Conservation (phyloP, 2,329 filamentous ascomycete species). For the Penicillium corylophilum region DNA sequence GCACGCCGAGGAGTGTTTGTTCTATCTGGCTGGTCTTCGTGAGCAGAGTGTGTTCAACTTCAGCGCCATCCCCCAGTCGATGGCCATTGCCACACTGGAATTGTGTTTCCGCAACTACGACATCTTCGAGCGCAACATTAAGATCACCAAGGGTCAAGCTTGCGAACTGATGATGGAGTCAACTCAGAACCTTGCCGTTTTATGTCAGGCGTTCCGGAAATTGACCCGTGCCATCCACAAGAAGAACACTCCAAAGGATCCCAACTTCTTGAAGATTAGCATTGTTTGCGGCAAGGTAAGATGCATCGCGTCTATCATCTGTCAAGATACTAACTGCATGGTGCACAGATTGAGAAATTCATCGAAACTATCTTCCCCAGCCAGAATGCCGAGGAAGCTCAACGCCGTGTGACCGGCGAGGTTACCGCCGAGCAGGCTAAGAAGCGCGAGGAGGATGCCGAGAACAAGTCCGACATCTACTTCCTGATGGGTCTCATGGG, state of each 20-base stretch:
- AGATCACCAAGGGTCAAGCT: conserved; percentile 93
- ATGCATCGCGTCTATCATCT: background rate
- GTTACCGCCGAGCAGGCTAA: conserved; percentile 59
- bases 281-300: conserved; percentile 80
- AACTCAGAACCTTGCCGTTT: conserved; percentile 79
- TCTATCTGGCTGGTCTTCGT: conserved; percentile 90
- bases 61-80: conserved; percentile 90
- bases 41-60: conserved; percentile 99
- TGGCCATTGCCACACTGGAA: conserved; percentile 95
- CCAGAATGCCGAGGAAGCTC: conserved; percentile 65
- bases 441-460: conserved; percentile 48
- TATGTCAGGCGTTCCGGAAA: conserved; percentile 77
- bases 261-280: conserved; percentile 89
- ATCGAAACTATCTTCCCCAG: conserved; percentile 90
- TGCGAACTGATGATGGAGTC: conserved; percentile 90
- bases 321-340: conserved; percentile 8
- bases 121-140: conserved; percentile 84
- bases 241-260: conserved; percentile 92
- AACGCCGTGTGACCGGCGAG: conserved; percentile 49
- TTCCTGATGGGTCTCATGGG: conserved; percentile 70
- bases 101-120: conserved; percentile 86
- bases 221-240: conserved; percentile 80
- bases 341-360: conserved; percentile 83
- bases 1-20: conserved; percentile 90
- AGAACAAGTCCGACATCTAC: conserved; percentile 55